Conservation (phyloP, 345 rosid species). For the Pistacia integerrima region DNA sequence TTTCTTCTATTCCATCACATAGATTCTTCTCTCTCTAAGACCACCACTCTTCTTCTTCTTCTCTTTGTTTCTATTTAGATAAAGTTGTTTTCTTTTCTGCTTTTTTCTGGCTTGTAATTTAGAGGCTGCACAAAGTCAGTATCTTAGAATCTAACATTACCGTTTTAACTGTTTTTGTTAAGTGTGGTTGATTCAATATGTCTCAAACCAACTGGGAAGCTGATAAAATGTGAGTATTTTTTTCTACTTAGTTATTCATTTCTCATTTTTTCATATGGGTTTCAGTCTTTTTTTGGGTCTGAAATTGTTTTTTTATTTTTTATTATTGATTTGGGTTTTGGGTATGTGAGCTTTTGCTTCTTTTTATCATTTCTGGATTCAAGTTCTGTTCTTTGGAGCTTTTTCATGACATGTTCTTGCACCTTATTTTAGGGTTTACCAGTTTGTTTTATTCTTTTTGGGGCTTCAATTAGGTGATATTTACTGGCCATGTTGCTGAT, state of each 20-base stretch:
- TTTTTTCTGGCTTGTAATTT: slow-evolving; percentile 31
- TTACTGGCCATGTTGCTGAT: not conserved
- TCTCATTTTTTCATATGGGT: slow-evolving; percentile 21
- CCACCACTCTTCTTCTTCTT: not conserved
- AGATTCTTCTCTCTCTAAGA: slow-evolving; percentile 39
- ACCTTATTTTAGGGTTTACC: slow-evolving; percentile 43
- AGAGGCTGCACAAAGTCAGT: slow-evolving; percentile 25
- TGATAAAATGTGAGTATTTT: slow-evolving; percentile 86
- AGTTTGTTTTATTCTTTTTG: slow-evolving; percentile 12
- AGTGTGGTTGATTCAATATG: slow-evolving; percentile 41
- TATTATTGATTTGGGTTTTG: slow-evolving; percentile 37
- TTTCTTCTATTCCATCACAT: slow-evolving; percentile 26
- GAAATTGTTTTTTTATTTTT: not conserved
- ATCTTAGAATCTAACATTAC: slow-evolving; percentile 45
- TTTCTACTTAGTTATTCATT: not conserved
- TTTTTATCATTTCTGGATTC: slow-evolving; percentile 28
- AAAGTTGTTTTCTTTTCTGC: not conserved
- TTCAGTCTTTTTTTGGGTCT: slow-evolving; percentile 4
- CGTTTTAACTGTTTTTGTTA: slow-evolving; percentile 35
- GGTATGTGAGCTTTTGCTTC: slow-evolving; percentile 24
- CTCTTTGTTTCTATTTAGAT: not conserved
- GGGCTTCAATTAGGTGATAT: not conserved
- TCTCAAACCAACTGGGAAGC: slow-evolving; percentile 99
- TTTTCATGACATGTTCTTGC: slow-evolving; percentile 12
- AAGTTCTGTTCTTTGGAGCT: slow-evolving; percentile 28